Evolutionary conservation across 257 asterid species (phyloP).

Genomic region (Scutellaria minor): DNA sequence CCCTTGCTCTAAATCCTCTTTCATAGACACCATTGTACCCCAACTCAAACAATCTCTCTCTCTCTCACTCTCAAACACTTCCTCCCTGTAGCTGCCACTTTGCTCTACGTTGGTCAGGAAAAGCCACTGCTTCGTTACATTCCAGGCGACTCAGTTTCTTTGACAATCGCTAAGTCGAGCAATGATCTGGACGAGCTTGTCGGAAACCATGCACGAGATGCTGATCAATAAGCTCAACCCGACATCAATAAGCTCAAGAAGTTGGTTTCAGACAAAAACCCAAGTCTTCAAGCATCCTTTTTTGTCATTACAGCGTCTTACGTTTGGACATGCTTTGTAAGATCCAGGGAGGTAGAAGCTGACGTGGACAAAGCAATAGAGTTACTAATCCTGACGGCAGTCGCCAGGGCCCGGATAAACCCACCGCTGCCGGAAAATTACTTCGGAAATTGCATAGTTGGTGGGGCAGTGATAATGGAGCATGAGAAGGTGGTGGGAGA

Average conservation of each 20-base stretch:
- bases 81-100: slow-evolving; percentile 44
- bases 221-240: slow-evolving; percentile 33
- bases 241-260: slow-evolving; percentile 38
- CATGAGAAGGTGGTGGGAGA: slow-evolving; percentile 33
- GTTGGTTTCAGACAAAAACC: slow-evolving; percentile 13
- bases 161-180: slow-evolving; percentile 34
- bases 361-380: neutral
- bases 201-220: slow-evolving; percentile 39
- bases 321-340: slow-evolving; percentile 41
- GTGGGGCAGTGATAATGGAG: neutral
- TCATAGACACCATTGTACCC: slow-evolving; percentile 33
- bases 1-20: slow-evolving; percentile 38
- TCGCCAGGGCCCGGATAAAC: slow-evolving; percentile 29
- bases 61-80: slow-evolving; percentile 55
- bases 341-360: slow-evolving; percentile 28
- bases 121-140: slow-evolving; percentile 7
- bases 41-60: slow-evolving; percentile 42
- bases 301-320: slow-evolving; percentile 37
- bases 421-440: slow-evolving; percentile 34
- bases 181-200: slow-evolving; percentile 35
- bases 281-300: slow-evolving; percentile 29
- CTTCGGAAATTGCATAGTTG: slow-evolving; percentile 43
- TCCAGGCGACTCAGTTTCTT: slow-evolving; percentile 12
- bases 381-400: slow-evolving; percentile 34
- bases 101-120: neutral